Base-by-base conservation (phyloP, 2,329 filamentous ascomycete genomes). In the Anthostomella pinea region DNA sequence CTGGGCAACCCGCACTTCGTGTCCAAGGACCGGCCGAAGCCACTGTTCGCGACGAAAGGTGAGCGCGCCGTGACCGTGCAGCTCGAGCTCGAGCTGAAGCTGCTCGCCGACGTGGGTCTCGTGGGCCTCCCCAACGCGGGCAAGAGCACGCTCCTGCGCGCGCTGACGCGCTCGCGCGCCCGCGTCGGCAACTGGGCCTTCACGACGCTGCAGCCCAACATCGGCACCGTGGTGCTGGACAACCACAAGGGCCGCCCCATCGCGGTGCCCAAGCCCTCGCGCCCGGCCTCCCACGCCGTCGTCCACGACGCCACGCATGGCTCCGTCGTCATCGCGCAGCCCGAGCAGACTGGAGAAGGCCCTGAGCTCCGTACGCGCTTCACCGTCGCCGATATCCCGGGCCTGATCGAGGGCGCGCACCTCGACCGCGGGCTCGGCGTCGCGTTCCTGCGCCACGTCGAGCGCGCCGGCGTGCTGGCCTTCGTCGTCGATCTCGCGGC, bases 111-210 rank as follows among this genome's bases (percentile, higher is more conserved):
- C 63, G 85, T 98, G 6, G 93, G 93, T 1, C 75, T 98, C 3
- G 93, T 98, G 11, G 93, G 93, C 1, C 77, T 97, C 11, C 93
- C 93, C 2, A 98, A 98, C 60, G 93, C 91, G 4, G 93, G 93
- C 7, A 98, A 98, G 66, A 94, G 87, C 58, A 97, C 93, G 0
- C 73, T 98, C 2, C 75, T 97, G 11, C 82, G 93, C 13, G 83
- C 90, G 3, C 69, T 98, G 52, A 95, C 83, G 53, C 90, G 90
- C 60, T 94, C 87, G 59, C 83, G 89, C 41, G 87, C 93, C 2
- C 79, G 93, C 24, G 81, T 98, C 19, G 93, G 93, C 25, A 83
- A 86, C 59, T 98, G 93, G 93, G 91, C 89, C 8, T 98, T 98
- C 61, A 98, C 93, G 3, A 98, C 93, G 0, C 72, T 98, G 7